phyloP scores from a whole-genome alignment of 768 basidiomycete genomes.

The Thelephora aurantiotincta region DNA sequence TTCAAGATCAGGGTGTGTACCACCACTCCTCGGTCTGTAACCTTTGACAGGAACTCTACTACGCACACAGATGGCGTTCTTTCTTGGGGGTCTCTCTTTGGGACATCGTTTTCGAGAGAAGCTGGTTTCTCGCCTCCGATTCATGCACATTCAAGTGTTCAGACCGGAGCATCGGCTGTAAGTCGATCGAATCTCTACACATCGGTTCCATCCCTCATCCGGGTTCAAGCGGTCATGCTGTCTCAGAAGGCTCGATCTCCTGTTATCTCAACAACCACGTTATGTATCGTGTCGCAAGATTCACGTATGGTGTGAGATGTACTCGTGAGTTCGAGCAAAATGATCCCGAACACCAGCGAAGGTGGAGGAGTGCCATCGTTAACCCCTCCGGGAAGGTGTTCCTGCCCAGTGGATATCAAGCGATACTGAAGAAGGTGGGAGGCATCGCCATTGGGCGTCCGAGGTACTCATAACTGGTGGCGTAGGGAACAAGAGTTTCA shows the following conservation, averaged over 20 bases:
- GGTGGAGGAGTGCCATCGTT: slow-evolving; percentile 18
- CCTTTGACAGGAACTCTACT: not conserved
- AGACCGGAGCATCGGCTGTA: slow-evolving; percentile 43
- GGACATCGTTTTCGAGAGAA: slow-evolving; percentile 32
- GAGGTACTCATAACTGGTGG: too few relatives aligned
- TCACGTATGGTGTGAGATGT: slow-evolving; percentile 33
- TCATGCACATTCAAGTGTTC: slow-evolving; percentile 25
- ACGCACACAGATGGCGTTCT: slow-evolving; percentile 22
- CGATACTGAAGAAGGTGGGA: slow-evolving; percentile 28
- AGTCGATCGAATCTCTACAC: slow-evolving; percentile 10
- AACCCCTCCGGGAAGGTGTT: slow-evolving; percentile 22
- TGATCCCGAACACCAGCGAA: slow-evolving; percentile 26
- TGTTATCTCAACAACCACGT: slow-evolving; percentile 34
- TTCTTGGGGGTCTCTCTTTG: slow-evolving; percentile 41
- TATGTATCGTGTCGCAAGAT: slow-evolving; percentile 29
- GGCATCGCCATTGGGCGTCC: not conserved
- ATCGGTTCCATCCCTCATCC: not conserved
- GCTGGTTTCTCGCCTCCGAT: slow-evolving; percentile 24
- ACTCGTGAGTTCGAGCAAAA: slow-evolving; percentile 19
- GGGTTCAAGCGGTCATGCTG: slow-evolving; percentile 29
- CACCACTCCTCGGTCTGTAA: not conserved
- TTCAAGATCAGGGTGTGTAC: not conserved
- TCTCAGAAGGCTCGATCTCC: slow-evolving; percentile 35
- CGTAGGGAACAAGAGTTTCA: slow-evolving; percentile 28
- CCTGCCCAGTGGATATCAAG: slow-evolving; percentile 26